Evolutionary conservation across 1,284 basidiomycete species (phyloP).

Genomic region (Vanrija humicola): DNA sequence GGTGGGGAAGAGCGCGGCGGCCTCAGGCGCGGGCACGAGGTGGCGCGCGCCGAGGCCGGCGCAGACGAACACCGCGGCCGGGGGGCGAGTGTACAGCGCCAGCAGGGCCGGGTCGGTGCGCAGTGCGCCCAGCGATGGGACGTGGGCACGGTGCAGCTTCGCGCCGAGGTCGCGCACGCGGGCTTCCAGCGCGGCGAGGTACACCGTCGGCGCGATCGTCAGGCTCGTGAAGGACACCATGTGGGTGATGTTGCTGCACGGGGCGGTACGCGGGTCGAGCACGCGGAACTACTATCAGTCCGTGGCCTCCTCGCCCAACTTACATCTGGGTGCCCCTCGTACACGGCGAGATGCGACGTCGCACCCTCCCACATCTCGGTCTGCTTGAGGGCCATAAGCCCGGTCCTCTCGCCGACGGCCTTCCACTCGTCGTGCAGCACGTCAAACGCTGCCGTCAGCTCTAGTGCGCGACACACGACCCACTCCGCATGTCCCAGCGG

Average conservation of each 20-base stretch:
- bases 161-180: conserved; percentile 19
- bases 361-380: conserved; percentile 42
- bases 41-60: conserved; percentile 57
- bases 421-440: conserved; percentile 38
- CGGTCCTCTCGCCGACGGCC: conserved; percentile 27
- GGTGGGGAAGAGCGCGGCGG: conserved; percentile 53
- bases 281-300: conserved; percentile 26
- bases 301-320: conserved; percentile 2
- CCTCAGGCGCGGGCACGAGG: conserved; percentile 54
- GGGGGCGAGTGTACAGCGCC: conserved; percentile 24
- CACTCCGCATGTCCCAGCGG: conserved; percentile 38
- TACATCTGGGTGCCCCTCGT: conserved; percentile 45
- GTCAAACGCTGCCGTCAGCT: conserved; percentile 30
- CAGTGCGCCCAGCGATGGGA: conserved; percentile 22
- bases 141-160: conserved; percentile 26
- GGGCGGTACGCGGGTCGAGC: conserved; percentile 6
- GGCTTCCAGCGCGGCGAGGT: conserved; percentile 32
- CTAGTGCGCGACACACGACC: conserved; percentile 2
- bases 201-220: conserved; percentile 44
- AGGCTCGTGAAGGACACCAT: conserved; percentile 44
- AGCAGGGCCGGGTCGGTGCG: conserved; percentile 8
- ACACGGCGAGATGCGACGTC: conserved; percentile 39
- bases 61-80: conserved; percentile 64
- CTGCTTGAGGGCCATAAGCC: conserved; percentile 42
- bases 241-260: conserved; percentile 24